These are phyloP conservation scores for Candida sanyaensis DNA, from an alignment of 1,139 yeast genomes.

Conservation along the genomic window DNA sequence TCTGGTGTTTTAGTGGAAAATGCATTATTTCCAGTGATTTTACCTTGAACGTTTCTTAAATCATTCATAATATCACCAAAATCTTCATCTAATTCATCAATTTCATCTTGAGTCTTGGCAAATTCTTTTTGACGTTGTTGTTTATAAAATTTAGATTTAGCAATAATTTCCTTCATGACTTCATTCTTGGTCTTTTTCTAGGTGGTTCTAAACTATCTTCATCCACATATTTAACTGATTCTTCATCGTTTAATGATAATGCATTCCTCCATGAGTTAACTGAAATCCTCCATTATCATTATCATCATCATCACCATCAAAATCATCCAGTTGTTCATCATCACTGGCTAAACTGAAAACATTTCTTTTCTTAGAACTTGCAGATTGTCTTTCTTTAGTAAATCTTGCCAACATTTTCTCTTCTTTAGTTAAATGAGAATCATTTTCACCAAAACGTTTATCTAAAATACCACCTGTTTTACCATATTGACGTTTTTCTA, in stretches of 20 bases:
- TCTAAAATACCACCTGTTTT: conserved; percentile 81
- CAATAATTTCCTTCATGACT: conserved; percentile 95
- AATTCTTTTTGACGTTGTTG: conserved; percentile 83
- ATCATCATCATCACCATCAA: conserved; percentile 42
- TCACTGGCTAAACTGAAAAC: conserved; percentile 69
- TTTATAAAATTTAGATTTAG: conserved; percentile 89
- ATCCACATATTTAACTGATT: conserved; percentile 31
- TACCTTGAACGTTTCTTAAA: conserved; percentile 40
- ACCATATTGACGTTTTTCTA: conserved; percentile 59
- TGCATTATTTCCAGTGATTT: conserved; percentile 19
- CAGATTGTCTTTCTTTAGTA: conserved; percentile 78
- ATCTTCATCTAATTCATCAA: conserved; percentile 75
- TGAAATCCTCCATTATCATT: conserved; percentile 47
- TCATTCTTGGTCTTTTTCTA: conserved; percentile 87
- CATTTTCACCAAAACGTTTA: conserved; percentile 90
- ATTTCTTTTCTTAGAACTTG: conserved; percentile 46
- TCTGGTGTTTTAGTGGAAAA: conserved; percentile 39
- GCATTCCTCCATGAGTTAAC: conserved; percentile 82
- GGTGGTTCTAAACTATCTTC: conserved; percentile 38
- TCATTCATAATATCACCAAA: conserved; percentile 70
- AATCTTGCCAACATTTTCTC: conserved; percentile 96
- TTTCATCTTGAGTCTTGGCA: conserved; percentile 67
- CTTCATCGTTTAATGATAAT: conserved; percentile 52
- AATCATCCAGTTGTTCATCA: conserved; percentile 60
- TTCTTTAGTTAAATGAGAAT: conserved; percentile 70